Evolutionary conservation across 148 eudicot genomes (phyloP).

Genomic region (Vaccinium darrowii): DNA sequence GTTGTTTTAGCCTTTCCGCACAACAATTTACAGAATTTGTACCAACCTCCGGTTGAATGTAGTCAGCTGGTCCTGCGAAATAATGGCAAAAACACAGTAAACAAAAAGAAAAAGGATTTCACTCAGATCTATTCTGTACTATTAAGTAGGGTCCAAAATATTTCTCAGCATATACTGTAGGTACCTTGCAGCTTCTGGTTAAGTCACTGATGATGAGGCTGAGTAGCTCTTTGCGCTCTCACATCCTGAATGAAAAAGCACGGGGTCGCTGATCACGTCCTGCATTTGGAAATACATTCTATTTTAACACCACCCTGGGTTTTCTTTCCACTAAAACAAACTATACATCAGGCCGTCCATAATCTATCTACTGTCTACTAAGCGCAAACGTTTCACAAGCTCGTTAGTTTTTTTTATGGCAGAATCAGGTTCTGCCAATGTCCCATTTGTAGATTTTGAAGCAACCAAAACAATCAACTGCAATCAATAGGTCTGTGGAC

Average conservation of each 20-base stretch:
- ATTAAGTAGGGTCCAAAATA: neutral
- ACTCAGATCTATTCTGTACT: neutral
- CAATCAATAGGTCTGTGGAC: neutral
- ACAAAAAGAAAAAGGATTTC: neutral
- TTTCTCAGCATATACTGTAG: neutral
- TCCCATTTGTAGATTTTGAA: neutral
- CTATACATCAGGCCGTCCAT: neutral
- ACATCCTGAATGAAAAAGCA: conserved; percentile 24
- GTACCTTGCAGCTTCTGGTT: conserved; percentile 14
- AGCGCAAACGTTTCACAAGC: neutral
- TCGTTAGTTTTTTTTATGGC: neutral
- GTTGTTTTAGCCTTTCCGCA: neutral
- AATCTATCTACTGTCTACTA: neutral
- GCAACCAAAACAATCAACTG: neutral
- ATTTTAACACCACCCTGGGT: neutral
- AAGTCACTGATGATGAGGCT: conserved; percentile 19
- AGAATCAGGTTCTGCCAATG: neutral
- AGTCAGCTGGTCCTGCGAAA: conserved; percentile 5
- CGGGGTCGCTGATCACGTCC: conserved; percentile 38
- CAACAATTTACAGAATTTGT: neutral
- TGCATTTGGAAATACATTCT: conserved; percentile 7
- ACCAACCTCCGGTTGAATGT: neutral
- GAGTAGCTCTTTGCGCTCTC: conserved; percentile 37
- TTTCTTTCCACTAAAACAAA: neutral
- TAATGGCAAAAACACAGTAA: neutral